Percentiles rank a stretch among this genome's conserved stretches.
These are phyloP conservation scores for Fusarium beomiforme DNA, from an alignment of 2,329 filamentous ascomycete species.

Conservation along the genomic window DNA sequence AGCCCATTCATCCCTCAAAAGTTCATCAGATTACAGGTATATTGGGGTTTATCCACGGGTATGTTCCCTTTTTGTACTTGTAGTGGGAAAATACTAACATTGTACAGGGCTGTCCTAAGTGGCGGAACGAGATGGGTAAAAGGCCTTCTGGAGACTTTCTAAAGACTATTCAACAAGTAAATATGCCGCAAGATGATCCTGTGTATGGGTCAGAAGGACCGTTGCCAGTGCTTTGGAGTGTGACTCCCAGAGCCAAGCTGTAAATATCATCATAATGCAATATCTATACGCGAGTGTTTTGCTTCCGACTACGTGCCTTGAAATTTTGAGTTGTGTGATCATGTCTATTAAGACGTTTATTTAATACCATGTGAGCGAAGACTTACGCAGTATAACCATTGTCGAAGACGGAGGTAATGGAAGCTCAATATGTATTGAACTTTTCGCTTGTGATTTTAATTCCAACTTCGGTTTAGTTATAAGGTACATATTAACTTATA, in stretches of 20 bases:
- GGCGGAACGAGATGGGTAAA: background rate
- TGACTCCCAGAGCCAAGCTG: rapidly evolving
- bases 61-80: rapidly evolving
- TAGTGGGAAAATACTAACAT: rapidly evolving
- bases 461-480: too few relatives aligned
- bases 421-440: too few relatives aligned
- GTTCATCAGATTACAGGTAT: background rate
- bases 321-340: too few relatives aligned
- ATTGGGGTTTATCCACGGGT: background rate
- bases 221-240: rapidly evolving
- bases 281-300: background rate
- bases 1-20: background rate
- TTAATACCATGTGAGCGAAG: too few relatives aligned
- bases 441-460: too few relatives aligned
- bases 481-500: too few relatives aligned
- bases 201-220: background rate
- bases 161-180: rapidly evolving
- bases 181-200: background rate
- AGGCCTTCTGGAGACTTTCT: background rate
- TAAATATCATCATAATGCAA: background rate
- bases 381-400: too few relatives aligned
- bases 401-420: too few relatives aligned
- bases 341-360: too few relatives aligned
- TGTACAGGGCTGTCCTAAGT: background rate
- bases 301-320: too few relatives aligned